Evolutionary conservation across 2,329 filamentous ascomycete species (phyloP).

Genomic region (Paraconiothyrium sp.): DNA sequence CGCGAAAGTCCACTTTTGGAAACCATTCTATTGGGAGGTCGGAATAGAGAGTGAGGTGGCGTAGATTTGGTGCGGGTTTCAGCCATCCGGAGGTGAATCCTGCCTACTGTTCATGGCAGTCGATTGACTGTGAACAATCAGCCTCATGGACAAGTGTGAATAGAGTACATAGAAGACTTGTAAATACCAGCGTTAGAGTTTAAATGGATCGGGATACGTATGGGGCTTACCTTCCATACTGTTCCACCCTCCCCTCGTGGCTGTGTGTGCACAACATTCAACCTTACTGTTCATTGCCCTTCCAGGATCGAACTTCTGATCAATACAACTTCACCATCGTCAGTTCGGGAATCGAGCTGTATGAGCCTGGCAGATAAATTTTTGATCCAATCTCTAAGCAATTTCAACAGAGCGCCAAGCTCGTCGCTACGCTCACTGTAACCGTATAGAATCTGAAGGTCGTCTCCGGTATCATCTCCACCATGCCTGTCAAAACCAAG

Average conservation of each 20-base stretch:
- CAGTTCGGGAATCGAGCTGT: not conserved
- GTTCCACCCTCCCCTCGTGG: not conserved
- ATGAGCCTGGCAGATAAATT: slow-evolving; percentile 1
- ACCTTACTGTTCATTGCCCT: slow-evolving; percentile 12
- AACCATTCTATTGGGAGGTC: slow-evolving; percentile 18
- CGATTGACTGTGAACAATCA: not conserved
- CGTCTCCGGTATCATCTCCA: not conserved
- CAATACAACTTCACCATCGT: not conserved
- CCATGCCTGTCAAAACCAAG: slow-evolving; percentile 20
- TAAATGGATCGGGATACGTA: not conserved
- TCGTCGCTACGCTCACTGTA: not conserved
- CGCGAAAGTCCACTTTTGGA: slow-evolving; percentile 18
- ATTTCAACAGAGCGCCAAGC: not conserved
- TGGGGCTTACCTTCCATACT: not conserved
- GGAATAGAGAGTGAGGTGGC: slow-evolving; percentile 18
- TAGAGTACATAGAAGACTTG: not conserved
- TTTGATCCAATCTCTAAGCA: not conserved
- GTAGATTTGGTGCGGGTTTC: slow-evolving; percentile 12
- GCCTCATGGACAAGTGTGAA: not conserved
- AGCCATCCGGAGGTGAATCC: slow-evolving; percentile 14
- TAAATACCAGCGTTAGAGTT: not conserved
- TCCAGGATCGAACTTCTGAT: not conserved
- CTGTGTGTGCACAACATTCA: slow-evolving; percentile 17
- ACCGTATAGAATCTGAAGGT: not conserved
- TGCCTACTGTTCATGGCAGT: slow-evolving; percentile 11